Base-by-base conservation (phyloP, 805 yeast species). In the Kregervanrija pseudodelftensis region DNA sequence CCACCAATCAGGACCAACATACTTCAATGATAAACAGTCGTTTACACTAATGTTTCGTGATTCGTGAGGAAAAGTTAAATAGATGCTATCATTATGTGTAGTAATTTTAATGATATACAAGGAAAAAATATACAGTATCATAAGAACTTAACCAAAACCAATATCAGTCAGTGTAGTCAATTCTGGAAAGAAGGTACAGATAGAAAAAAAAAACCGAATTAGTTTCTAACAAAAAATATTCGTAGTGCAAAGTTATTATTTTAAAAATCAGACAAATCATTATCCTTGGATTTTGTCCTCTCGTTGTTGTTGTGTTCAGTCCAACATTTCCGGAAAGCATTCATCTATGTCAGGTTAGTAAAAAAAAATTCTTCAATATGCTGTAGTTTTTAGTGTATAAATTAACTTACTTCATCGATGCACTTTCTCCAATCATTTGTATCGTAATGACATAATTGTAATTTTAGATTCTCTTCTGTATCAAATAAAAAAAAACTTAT, bases 341-440 rank as follows among this genome's bases (percentile, higher is more conserved):
- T 56, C 76, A 71, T 70, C 71, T 69, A 28, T 3, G 15, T n/a
- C 36, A 30, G 12, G 41, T 45, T 38, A 35, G 39, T 40, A 33
- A 30, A 34, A 17, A 32, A 34, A 17, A 32, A 3, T 41, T 14
- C 30, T 15, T 17, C 2, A 15, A 3, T 16, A 7, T 17, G 22
- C 16, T 12, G 33, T 35, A 17, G 30, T 14, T 17, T 17, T 22
- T 35, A 3, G 13, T 8, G 7, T 30, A 11, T 22, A 9, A 9
- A 36, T 9, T n/a, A 5, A 44, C 79, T 47, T 54, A 81, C 83
- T 58, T 85, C 93, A 14, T 66, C 64, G 2, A 77, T 59, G 51
- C 95, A 85, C 54, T 78, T 64, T 43, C 95, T 65, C 95, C 95
- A 86, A 58, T 86, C 95, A 30, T 78, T 78, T 1, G 81, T 82